Conservation (phyloP, 441 rosid genomes). For the Erysimum pusillum region DNA sequence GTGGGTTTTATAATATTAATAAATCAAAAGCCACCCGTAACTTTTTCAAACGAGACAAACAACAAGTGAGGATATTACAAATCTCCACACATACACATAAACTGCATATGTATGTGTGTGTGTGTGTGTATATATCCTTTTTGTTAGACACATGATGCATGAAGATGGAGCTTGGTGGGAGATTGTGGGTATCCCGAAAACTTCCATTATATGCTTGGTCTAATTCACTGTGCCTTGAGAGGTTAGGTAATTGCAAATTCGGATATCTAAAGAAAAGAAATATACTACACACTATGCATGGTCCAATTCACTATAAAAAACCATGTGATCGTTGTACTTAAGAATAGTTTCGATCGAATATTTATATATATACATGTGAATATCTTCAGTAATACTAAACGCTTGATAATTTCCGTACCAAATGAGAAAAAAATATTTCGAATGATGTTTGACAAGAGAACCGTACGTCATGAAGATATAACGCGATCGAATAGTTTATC, state of each 20-base stretch:
- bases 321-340: neutral
- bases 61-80: constrained; percentile 6
- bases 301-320: too few relatives aligned
- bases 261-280: neutral
- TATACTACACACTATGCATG: neutral
- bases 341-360: neutral
- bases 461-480: neutral
- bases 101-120: neutral
- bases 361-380: too few relatives aligned
- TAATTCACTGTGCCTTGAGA: too few relatives aligned
- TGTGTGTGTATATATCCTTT: too few relatives aligned
- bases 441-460: neutral
- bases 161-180: neutral
- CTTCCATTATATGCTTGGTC: neutral
- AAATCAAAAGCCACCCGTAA: constrained; percentile 6
- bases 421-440: neutral
- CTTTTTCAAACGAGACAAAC: constrained; percentile 25
- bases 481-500: neutral
- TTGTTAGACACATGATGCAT: neutral
- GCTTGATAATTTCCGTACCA: neutral
- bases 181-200: neutral
- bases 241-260: neutral
- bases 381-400: neutral
- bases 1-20: neutral
- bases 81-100: neutral